Percentiles rank a stretch among this genome's conserved stretches.
Conservation (phyloP, 192 early-diverging fungal species). For the Backusella macrospora region DNA sequence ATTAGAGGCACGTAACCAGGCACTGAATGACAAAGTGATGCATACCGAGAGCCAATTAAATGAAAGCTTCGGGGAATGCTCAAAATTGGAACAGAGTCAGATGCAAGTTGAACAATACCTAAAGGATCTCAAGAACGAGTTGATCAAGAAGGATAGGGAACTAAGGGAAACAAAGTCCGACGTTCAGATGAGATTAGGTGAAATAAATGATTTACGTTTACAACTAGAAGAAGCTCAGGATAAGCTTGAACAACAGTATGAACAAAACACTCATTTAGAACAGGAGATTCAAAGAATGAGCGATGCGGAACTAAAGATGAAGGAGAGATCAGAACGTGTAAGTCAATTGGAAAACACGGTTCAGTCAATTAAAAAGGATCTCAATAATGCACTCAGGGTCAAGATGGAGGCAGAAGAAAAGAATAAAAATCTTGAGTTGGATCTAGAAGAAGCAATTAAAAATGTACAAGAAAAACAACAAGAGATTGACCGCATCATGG, state of each 20-base stretch:
- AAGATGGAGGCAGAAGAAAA: neutral
- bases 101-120: neutral
- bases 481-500: too few species aligned
- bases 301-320: neutral
- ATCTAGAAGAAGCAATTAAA: neutral
- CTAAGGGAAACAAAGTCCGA: neutral
- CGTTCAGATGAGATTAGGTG: neutral
- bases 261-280: neutral
- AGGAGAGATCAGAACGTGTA: neutral
- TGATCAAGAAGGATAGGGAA: neutral
- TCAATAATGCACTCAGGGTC: neutral
- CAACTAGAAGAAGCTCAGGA: neutral
- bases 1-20: neutral
- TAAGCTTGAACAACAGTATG: neutral
- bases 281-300: neutral
- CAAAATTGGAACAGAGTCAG: neutral
- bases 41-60: neutral
- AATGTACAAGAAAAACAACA: neutral
- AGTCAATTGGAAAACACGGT: neutral
- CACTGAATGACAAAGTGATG: neutral
- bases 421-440: neutral
- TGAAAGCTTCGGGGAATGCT: neutral
- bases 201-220: neutral
- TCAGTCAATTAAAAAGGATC: neutral
- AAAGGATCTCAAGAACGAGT: neutral